A percentile compares a stretch with the other conserved stretches of the same genome.
Conservation (phyloP, 768 basidiomycete genomes). For the Floccularia luteovirens region DNA sequence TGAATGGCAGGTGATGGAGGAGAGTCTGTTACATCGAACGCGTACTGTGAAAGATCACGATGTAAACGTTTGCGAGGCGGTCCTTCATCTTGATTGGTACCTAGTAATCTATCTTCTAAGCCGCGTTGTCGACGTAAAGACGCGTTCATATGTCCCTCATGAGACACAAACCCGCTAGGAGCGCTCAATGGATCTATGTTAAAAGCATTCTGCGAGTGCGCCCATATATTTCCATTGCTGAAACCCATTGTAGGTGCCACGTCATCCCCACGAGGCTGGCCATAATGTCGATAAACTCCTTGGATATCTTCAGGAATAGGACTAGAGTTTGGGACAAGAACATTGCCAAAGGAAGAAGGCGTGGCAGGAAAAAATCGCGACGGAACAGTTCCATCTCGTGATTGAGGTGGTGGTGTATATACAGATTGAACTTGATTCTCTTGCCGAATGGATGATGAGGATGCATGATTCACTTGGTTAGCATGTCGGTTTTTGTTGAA, state of each 20-base stretch:
- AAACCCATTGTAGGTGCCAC: slow-evolving; percentile 31
- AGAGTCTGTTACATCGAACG: slow-evolving; percentile 30
- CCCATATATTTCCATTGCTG: slow-evolving; percentile 28
- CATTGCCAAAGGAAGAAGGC: slow-evolving; percentile 39
- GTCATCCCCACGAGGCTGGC: slow-evolving; percentile 30
- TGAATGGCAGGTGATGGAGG: slow-evolving; percentile 57
- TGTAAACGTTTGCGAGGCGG: slow-evolving; percentile 70
- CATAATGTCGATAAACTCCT: slow-evolving; percentile 30
- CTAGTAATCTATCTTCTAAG: slow-evolving; percentile 26
- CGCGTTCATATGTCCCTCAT: slow-evolving; percentile 37
- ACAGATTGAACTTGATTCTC: slow-evolving; percentile 13
- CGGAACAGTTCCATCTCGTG: slow-evolving; percentile 65
- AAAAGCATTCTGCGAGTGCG: slow-evolving; percentile 20
- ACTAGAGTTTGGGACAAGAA: slow-evolving; percentile 77
- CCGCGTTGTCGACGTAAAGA: slow-evolving; percentile 40
- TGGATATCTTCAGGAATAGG: slow-evolving; percentile 38
- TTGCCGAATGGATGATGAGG: slow-evolving; percentile 18
- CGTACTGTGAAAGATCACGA: slow-evolving; percentile 34
- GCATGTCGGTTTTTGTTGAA: slow-evolving; percentile 28
- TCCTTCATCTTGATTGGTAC: slow-evolving; percentile 44
- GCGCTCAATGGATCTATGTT: slow-evolving; percentile 48
- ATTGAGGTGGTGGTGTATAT: slow-evolving; percentile 51
- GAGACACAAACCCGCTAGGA: slow-evolving; percentile 49
- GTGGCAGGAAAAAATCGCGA: slow-evolving; percentile 52
- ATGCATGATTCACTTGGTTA: slow-evolving; percentile 15